phyloP scores from a whole-genome alignment of 164 flowering plant genomes.

The Amborella trichopoda region DNA sequence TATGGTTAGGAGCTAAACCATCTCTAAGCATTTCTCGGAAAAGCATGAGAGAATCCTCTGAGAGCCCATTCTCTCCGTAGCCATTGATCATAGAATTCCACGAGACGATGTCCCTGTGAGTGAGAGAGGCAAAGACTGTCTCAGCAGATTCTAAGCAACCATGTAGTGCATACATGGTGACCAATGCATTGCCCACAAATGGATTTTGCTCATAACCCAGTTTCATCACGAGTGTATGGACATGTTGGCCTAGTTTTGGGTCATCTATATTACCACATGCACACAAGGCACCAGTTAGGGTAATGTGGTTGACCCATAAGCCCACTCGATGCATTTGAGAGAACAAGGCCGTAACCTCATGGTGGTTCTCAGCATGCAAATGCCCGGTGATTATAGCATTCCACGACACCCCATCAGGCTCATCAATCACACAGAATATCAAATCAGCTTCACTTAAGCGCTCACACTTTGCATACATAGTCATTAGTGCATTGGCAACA shows the following conservation, averaged over 20 bases:
- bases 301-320: constrained; percentile 8
- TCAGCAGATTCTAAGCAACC: constrained; percentile 6
- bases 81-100: neutral
- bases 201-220: constrained; percentile 9
- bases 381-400: constrained; percentile 12
- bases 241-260: constrained; percentile 7
- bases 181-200: constrained; percentile 11
- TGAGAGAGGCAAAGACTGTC: neutral
- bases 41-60: neutral
- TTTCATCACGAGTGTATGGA: constrained; percentile 11
- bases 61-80: neutral
- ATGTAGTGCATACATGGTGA: constrained; percentile 13
- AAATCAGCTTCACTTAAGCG: constrained; percentile 4
- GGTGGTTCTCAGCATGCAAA: constrained; percentile 9
- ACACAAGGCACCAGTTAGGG: constrained; percentile 12
- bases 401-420: constrained; percentile 14
- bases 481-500: constrained; percentile 10
- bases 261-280: constrained; percentile 9
- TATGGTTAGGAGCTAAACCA: neutral
- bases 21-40: neutral
- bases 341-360: constrained; percentile 8
- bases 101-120: neutral
- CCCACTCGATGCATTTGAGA: constrained; percentile 12
- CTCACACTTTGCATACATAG: constrained; percentile 15
- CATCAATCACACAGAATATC: constrained; percentile 5